phyloP scores from a whole-genome alignment of 129 eudicot species.

The Tanacetum coccineum region DNA sequence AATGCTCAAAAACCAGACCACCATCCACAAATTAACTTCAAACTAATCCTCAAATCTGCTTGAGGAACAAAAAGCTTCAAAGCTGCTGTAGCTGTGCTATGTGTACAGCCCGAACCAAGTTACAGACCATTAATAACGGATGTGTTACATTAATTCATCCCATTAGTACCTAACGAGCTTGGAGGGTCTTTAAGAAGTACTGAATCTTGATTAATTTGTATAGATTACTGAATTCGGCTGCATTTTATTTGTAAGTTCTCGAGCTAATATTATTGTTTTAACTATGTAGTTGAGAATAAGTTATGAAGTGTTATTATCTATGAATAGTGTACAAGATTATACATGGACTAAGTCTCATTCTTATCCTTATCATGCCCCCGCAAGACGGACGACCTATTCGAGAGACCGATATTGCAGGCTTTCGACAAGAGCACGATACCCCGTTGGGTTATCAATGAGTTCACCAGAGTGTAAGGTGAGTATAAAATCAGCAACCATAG shows the following conservation, averaged over 20 bases:
- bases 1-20: too few relatives aligned
- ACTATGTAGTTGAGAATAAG: slow-evolving; percentile 10
- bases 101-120: slow-evolving; percentile 97
- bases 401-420: too few relatives aligned
- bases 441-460: too few relatives aligned
- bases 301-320: slow-evolving; percentile 1
- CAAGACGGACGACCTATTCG: too few relatives aligned
- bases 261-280: slow-evolving; percentile 13
- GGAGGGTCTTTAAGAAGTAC: slow-evolving; percentile 75
- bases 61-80: too few relatives aligned
- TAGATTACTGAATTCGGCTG: slow-evolving; percentile 13
- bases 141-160: slow-evolving; percentile 85
- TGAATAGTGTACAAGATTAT: background rate
- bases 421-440: too few relatives aligned
- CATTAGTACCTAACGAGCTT: slow-evolving; percentile 81
- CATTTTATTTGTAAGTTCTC: background rate
- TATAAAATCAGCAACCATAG: too few relatives aligned
- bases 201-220: slow-evolving; percentile 26
- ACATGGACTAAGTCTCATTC: too few relatives aligned
- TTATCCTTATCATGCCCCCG: too few relatives aligned
- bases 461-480: too few relatives aligned
- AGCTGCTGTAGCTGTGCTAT: slow-evolving; percentile 93
- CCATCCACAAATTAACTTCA: too few relatives aligned
- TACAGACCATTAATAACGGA: slow-evolving; percentile 92
- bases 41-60: too few relatives aligned